Conservation (phyloP, 1,284 basidiomycete species). For the Stygiomarasmius scandens region DNA sequence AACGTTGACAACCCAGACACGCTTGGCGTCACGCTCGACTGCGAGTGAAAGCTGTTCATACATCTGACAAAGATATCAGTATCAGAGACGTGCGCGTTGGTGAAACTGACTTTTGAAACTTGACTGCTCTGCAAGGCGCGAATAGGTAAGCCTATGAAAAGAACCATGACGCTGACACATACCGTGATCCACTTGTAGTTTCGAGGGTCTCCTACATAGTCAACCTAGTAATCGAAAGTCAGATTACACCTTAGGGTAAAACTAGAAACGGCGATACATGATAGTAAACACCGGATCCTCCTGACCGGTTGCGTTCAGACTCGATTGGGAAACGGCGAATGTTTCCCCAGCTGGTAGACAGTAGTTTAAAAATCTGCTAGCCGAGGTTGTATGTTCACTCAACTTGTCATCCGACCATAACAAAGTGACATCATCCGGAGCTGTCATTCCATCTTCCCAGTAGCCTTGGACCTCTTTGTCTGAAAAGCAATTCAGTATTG, state of each 20-base stretch:
- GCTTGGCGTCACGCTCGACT: slow-evolving; percentile 56
- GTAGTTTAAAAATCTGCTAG: neutral
- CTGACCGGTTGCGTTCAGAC: slow-evolving; percentile 56
- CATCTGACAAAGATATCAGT: slow-evolving; percentile 37
- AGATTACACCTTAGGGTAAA: neutral
- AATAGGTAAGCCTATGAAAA: neutral
- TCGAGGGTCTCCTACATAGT: slow-evolving; percentile 53
- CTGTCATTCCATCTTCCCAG: slow-evolving; percentile 61
- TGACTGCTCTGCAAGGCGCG: slow-evolving; percentile 39
- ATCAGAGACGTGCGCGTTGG: neutral
- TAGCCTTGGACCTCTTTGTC: slow-evolving; percentile 72
- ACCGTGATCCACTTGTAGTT: slow-evolving; percentile 67
- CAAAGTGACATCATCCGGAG: slow-evolving; percentile 58
- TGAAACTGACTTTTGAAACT: slow-evolving; percentile 41
- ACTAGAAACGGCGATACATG: slow-evolving; percentile 55
- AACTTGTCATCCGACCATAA: slow-evolving; percentile 69
- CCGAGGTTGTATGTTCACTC: too few relatives aligned
- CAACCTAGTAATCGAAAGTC: neutral
- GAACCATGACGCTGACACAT: slow-evolving; percentile 17
- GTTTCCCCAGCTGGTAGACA: slow-evolving; percentile 53
- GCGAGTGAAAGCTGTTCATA: slow-evolving; percentile 66
- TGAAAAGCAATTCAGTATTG: slow-evolving; percentile 19
- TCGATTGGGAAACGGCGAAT: slow-evolving; percentile 57
- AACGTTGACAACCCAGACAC: slow-evolving; percentile 65
- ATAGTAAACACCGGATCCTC: slow-evolving; percentile 72